Base-by-base conservation (phyloP, 768 basidiomycete genomes). In the Hygrocybe punicea region DNA sequence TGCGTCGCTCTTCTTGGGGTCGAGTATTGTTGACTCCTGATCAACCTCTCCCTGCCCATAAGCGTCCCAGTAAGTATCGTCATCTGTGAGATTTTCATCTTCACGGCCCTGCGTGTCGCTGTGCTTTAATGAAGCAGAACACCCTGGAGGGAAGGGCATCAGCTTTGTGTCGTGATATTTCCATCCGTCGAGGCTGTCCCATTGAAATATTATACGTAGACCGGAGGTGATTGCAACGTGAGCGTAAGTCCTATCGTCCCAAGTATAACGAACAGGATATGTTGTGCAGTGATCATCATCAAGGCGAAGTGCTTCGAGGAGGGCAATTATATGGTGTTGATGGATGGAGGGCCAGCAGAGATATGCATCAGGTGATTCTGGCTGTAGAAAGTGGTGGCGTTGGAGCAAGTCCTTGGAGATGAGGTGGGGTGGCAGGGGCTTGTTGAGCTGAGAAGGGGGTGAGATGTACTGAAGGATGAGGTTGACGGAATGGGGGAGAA, bases 141-240 rank as follows among this genome's bases (percentile, higher is more conserved):
- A 63, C 59, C 73, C 63, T 17, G 74, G 63, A 14, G 89, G 89
- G 65, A 89, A 89, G 10, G 87, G 87, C 85, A 90, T 88, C 63
- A 80, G 66, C 36, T 79, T 74, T 35, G 80, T 70, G 68, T 89
- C 85, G 70, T 88, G 86, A 64, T 87, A 91, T 65, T 76, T 83
- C 89, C 89, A 91, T 51, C 58, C 63, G 24, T 69, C 69, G 14
- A 62, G 49, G 25, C 59, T 42, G 65, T 88, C 81, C 85, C 85
- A 89, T 35, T 80, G 82, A 67, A 91, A 89, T 61, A 89, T 72
- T 48, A 91, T 74, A 59, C 87, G 80, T 59, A 87, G 71, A 39
- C 65, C 72, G 55, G 69, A 55, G 63, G 63, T 59, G 55, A 60
- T 74, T 56, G 78, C 77, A n/a, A 79, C 76, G 60, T 77, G 78